Conservation (phyloP, 2,329 filamentous ascomycete species). For the Hypoxylon sp. region DNA sequence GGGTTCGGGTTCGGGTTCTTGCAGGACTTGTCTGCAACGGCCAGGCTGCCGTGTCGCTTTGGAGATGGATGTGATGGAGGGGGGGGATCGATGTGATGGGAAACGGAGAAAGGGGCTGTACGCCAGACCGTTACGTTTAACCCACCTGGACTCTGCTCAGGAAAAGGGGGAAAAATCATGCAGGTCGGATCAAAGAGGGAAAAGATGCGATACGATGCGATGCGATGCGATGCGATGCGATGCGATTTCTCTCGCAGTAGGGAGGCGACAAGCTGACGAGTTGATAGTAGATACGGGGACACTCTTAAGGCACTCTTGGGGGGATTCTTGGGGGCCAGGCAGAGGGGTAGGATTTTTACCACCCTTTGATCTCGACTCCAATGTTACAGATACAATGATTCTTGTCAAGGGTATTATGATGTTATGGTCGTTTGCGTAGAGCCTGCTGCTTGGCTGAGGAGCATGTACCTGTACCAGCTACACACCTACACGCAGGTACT, state of each 20-base stretch:
- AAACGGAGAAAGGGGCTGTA: constrained; percentile 1
- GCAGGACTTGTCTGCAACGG: constrained; percentile 16
- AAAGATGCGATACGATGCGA: constrained; percentile 17
- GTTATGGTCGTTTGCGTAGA: not conserved
- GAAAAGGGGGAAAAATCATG: constrained; percentile 25
- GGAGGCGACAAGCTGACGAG: constrained; percentile 1
- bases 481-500: not conserved
- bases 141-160: constrained; percentile 17
- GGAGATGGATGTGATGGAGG: constrained; percentile 8
- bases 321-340: no score
- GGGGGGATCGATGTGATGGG: constrained; percentile 5
- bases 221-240: not conserved
- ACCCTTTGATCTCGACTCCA: not conserved
- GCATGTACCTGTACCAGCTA: not conserved
- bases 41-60: constrained; percentile 31
- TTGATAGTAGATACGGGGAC: no score
- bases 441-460: not conserved
- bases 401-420: no score
- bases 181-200: constrained; percentile 33
- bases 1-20: constrained; percentile 29
- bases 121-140: constrained; percentile 21
- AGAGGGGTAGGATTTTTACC: constrained; percentile 6
- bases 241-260: constrained; percentile 21
- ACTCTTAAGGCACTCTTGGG: not conserved
- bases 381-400: constrained; percentile 27